Evolutionary conservation across 1,284 basidiomycete genomes (phyloP).

Genomic region (Ceratobasidium sp.): DNA sequence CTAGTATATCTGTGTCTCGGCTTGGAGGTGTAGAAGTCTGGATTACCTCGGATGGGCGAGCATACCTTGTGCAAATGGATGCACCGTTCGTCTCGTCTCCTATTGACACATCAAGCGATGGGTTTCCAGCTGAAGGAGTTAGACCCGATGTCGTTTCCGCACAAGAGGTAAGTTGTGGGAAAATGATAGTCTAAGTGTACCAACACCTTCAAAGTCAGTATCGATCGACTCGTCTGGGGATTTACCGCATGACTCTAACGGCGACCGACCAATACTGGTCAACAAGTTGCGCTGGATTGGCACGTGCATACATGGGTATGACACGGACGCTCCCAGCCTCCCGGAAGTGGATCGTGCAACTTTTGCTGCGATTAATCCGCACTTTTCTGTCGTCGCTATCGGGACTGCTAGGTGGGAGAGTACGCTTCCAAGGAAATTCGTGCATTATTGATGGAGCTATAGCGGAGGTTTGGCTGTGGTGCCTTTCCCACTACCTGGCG

Average conservation of each 20-base stretch:
- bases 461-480: conserved; percentile 69
- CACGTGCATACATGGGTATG: conserved; percentile 29
- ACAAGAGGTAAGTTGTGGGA: conserved; percentile 24
- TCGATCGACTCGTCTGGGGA: conserved; percentile 12
- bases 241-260: not conserved
- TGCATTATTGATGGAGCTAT: not conserved
- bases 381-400: conserved; percentile 84
- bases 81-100: conserved; percentile 47
- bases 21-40: conserved; percentile 72
- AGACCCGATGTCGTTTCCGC: not conserved
- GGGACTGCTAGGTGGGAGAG: conserved; percentile 71
- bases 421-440: not conserved
- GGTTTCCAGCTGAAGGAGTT: conserved; percentile 8
- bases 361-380: conserved; percentile 72
- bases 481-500: conserved; percentile 67
- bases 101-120: conserved; percentile 19
- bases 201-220: not conserved
- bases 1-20: conserved; percentile 63
- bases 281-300: conserved; percentile 44
- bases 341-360: conserved; percentile 61
- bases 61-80: conserved; percentile 72
- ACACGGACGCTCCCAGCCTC: conserved; percentile 11
- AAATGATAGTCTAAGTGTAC: not conserved
- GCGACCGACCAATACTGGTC: conserved; percentile 42
- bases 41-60: conserved; percentile 81